These are phyloP conservation scores for Beauveria sp. DNA, from an alignment of 2,329 filamentous ascomycete genomes.

Conservation along the genomic window DNA sequence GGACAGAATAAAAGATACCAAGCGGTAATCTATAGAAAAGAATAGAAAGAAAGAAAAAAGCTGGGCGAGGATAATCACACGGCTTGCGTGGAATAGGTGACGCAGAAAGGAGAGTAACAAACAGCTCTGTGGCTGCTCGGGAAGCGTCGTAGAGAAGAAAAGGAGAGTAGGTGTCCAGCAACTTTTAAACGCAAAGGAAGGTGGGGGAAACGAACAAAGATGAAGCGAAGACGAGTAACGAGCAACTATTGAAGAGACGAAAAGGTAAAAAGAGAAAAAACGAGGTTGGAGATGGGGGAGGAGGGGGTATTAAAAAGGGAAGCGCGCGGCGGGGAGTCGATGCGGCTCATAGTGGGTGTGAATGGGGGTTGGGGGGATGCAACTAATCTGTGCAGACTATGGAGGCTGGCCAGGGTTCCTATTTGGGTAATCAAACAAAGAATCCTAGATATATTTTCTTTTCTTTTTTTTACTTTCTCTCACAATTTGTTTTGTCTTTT, in stretches of 20 bases:
- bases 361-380: not conserved
- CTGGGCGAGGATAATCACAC: constrained; percentile 10
- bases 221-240: not conserved
- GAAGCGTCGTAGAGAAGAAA: not conserved
- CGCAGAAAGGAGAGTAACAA: constrained; percentile 11
- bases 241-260: not conserved
- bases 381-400: not conserved
- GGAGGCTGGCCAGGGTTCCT: not conserved
- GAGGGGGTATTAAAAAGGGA: not conserved
- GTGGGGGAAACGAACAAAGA: not conserved
- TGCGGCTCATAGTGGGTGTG: not conserved
- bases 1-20: not conserved
- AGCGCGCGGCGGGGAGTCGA: not conserved
- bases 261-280: not conserved
- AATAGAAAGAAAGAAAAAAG: constrained; percentile 4
- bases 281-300: not conserved
- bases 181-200: constrained; percentile 1
- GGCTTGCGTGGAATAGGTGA: constrained; percentile 10
- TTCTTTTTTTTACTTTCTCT: not conserved
- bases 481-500: not conserved
- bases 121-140: not conserved
- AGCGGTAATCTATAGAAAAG: not conserved
- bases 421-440: not conserved
- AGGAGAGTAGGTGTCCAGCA: constrained; percentile 13
- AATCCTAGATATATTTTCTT: not conserved